Base-by-base conservation (phyloP, 1,139 yeast species). In the Pichia sp. region DNA sequence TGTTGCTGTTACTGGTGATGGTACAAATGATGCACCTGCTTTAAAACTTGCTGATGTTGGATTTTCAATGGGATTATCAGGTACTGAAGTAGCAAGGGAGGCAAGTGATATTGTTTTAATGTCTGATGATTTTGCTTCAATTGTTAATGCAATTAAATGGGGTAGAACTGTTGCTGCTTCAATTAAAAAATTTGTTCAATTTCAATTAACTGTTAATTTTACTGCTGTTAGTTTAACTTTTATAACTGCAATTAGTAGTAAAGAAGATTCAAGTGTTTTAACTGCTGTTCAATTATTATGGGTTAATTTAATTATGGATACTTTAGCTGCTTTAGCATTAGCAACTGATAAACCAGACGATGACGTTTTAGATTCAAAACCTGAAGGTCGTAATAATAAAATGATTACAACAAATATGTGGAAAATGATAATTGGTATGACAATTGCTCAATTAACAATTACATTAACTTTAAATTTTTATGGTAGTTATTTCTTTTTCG, bases 1-100 rank as follows among this genome's bases (percentile, higher is more conserved):
- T 40, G 98, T 92, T 44, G 98, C 98, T 1, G 98, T 90, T 36
- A 92, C 98, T 30, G 98, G 98, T 62, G 98, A 92, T 65, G 98
- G 98, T 64, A 87, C 96, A 11, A 87, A 87, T 63, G 96, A 87
- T 70, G 96, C 96, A 0, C 95, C 95, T n/a, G 96, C 96, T 4
- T 74, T 87, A 59, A 86, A 87, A 60, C 69, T 87, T 53, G 96
- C 96, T 0, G 95, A 87, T 64, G 94, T 87, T 51, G 96, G 96
- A 2, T 87, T 87, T 61, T 84, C 96, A 2, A 87, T 87, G 96
- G 96, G 96, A 54, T 82, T 86, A 47, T 74, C 94, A 9, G 96
- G 96, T 55, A 87, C 96, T 1, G 96, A 87, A 67, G 96, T 87
- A 51, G 96, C 96, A 4, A 76, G 95, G 62, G 96, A 87, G 62